Evolutionary conservation across 2,329 filamentous ascomycete genomes (phyloP), one percentile per base, ranked within the genome.

Genomic region (Karstenula rhodostoma): DNA sequence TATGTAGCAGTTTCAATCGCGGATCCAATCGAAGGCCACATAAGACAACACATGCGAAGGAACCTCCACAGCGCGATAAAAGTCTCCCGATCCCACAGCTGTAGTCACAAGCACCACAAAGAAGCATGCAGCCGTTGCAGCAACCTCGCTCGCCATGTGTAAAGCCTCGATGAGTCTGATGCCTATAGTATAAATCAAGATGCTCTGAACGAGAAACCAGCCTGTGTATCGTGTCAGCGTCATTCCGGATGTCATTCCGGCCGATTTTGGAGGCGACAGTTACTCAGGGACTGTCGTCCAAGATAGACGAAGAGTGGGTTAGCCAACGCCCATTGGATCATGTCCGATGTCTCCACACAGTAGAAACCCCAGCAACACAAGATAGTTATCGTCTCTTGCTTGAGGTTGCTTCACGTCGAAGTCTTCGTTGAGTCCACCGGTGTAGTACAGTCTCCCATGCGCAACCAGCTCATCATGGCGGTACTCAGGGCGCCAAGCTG

Each of bases 131-230:
- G 58, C 44, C 6, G 61, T 49, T 15, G 51, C 56, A 23, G 48
- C 55, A 6, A 37, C 59, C 3, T 47, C 44, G 46, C 60, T 48
- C 50, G 58, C n/a, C n/a, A 50, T 52, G 48, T 56, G 54, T 22
- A 69, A 48, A 22, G 54, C 47, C 47, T 61, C 23, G 86, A 89
- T 77, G 15, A 73, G 56, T 48, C 73, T 75, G 63, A 80, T 78
- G 57, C 77, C 78, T 4, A 72, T 67, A 0, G 73, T 75, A 66
- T 80, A 80, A 42, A 77, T 69, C 27, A 80, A 67, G 56, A 73
- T 75, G 22, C 68, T 67, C 58, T 79, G 77, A 10, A 76, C 62
- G 29, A 79, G 70, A 60, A 79, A 79, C 62, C 72, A 79, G 64
- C 77, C 77, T 79, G 29, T 23, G 4, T 13, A 27, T 7, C 15